These are phyloP conservation scores for Cladosporium sp. DNA, from an alignment of 2,329 filamentous ascomycete species.

Conservation along the genomic window DNA sequence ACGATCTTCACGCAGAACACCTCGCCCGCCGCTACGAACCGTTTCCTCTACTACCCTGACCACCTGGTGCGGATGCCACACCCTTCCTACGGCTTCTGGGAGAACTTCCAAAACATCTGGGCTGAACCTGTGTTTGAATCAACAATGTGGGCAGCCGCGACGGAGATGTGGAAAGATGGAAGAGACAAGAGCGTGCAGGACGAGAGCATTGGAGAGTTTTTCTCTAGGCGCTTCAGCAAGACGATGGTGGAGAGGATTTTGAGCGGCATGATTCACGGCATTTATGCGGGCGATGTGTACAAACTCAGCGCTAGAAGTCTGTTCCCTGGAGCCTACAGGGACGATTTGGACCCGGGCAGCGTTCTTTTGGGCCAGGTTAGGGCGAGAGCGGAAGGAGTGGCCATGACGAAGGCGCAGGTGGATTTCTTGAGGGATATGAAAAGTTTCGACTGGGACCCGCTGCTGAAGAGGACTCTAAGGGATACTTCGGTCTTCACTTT, in stretches of 20 bases:
- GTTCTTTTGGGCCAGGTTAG: constrained; percentile 32
- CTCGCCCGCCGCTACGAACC: constrained; percentile 55
- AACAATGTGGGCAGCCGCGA: constrained; percentile 33
- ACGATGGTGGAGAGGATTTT: constrained; percentile 65
- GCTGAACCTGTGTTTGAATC: constrained; percentile 56
- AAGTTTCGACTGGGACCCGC: constrained; percentile 31
- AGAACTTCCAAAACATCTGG: constrained; percentile 25
- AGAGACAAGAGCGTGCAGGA: constrained; percentile 47
- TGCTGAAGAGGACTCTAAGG: constrained; percentile 31
- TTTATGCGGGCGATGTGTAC: constrained; percentile 86
- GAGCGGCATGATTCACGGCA: constrained; percentile 76
- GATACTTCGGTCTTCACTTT: constrained; percentile 41
- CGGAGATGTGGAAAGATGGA: constrained; percentile 28
- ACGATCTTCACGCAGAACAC: constrained; percentile 51
- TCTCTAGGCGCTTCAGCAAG: constrained; percentile 52
- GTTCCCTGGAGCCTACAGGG: constrained; percentile 47
- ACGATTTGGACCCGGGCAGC: constrained; percentile 44
- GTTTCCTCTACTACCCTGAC: constrained; percentile 86
- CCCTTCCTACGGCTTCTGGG: constrained; percentile 32
- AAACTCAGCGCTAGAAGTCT: constrained; percentile 69
- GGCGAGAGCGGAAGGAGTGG: constrained; percentile 28
- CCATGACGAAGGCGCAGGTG: constrained; percentile 33
- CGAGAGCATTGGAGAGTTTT: constrained; percentile 67
- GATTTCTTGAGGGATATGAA: constrained; percentile 30
- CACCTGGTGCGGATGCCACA: constrained; percentile 64